A percentile compares a stretch with the other conserved stretches of the same genome.
Conservation (phyloP, 1,139 yeast genomes). For the Casaregolazyma lundiana region DNA sequence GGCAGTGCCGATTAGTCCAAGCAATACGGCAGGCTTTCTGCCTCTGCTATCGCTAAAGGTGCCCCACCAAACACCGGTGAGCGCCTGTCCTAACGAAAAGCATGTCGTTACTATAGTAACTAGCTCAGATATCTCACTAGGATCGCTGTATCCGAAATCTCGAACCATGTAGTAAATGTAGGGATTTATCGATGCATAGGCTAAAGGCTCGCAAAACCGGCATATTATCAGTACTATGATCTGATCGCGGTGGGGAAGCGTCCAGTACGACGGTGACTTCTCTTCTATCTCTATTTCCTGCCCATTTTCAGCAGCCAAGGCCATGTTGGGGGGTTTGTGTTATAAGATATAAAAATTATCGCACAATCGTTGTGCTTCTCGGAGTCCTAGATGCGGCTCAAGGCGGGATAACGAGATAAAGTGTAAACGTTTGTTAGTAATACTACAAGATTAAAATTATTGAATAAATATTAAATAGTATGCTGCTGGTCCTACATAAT, state of each 20-base stretch:
- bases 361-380: not conserved
- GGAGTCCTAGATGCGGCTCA: constrained; percentile 1
- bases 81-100: constrained; percentile 50
- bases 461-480: not conserved
- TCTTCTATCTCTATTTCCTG: constrained; percentile 8
- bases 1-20: constrained; percentile 50
- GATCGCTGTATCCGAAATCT: constrained; percentile 50
- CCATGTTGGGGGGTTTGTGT: not conserved
- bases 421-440: no score
- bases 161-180: constrained; percentile 59
- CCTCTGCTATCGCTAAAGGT: constrained; percentile 49
- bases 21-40: constrained; percentile 47
- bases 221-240: constrained; percentile 26
- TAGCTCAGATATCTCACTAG: constrained; percentile 47
- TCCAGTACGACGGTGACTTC: constrained; percentile 25
- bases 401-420: no score
- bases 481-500: not conserved
- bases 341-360: not conserved
- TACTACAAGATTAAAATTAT: not conserved
- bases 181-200: constrained; percentile 58
- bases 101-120: constrained; percentile 48
- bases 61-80: constrained; percentile 57
- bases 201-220: constrained; percentile 54
- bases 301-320: not conserved
- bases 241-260: constrained; percentile 27